Conservation (phyloP, 768 basidiomycete genomes). For the Agaricus blazei region DNA sequence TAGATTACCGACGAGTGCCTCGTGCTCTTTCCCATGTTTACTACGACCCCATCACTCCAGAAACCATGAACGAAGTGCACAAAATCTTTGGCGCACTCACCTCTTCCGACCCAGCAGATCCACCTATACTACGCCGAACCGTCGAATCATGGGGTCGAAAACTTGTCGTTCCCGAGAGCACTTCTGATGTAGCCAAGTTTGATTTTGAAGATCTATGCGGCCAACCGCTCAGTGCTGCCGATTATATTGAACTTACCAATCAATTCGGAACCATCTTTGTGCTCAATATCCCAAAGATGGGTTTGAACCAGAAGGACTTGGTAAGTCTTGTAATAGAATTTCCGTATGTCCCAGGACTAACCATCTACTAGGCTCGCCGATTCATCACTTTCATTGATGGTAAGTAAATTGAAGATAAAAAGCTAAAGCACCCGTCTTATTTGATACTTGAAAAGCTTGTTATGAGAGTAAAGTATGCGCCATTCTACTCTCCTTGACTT, state of each 20-base stretch:
- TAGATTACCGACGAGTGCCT: slow-evolving; percentile 94
- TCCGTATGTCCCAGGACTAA: not conserved
- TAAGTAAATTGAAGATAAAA: slow-evolving; percentile 24
- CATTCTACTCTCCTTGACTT: not conserved
- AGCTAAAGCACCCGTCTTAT: not conserved
- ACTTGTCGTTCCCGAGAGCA: slow-evolving; percentile 74
- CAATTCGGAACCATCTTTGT: slow-evolving; percentile 87
- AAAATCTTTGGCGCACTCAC: slow-evolving; percentile 82
- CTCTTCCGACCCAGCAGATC: slow-evolving; percentile 45
- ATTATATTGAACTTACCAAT: slow-evolving; percentile 91
- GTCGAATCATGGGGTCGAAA: slow-evolving; percentile 90
- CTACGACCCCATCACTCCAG: slow-evolving; percentile 70
- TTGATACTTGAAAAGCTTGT: slow-evolving; percentile 49
- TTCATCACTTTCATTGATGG: slow-evolving; percentile 99
- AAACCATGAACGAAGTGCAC: slow-evolving; percentile 63
- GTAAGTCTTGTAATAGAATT: slow-evolving; percentile 30
- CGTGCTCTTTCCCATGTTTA: slow-evolving; percentile 93
- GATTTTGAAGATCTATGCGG: slow-evolving; percentile 84
- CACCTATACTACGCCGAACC: slow-evolving; percentile 53
- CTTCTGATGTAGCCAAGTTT: slow-evolving; percentile 78
- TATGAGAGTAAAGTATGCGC: slow-evolving; percentile 78
- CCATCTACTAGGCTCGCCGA: slow-evolving; percentile 64
- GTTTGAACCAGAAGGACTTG: slow-evolving; percentile 79
- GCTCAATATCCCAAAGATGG: slow-evolving; percentile 84
- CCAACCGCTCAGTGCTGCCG: slow-evolving; percentile 86